A percentile compares a stretch with the other conserved stretches of the same genome.
These are phyloP conservation scores for Podila verticillata DNA, from an alignment of 192 early-diverging fungal species.

Conservation along the genomic window DNA sequence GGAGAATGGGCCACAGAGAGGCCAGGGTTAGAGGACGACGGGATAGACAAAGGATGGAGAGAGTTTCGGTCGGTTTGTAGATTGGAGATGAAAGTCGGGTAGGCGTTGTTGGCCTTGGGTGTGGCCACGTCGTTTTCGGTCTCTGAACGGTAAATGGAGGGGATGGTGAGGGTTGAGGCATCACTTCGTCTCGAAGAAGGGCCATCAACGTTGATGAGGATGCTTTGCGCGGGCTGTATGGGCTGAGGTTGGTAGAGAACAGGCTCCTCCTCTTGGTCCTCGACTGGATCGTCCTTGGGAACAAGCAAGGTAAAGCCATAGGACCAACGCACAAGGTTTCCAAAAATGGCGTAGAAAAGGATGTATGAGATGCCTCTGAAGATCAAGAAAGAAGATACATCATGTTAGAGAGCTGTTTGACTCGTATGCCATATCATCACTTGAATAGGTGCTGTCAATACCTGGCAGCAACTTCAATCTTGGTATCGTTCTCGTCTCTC, in stretches of 20 bases:
- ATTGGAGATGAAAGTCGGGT: neutral
- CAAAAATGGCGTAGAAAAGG: slow-evolving; percentile 81
- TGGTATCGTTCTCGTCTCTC: slow-evolving; percentile 56
- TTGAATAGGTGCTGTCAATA: slow-evolving; percentile 19
- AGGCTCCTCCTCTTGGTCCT: slow-evolving; percentile 14
- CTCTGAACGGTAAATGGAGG: neutral
- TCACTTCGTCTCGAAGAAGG: slow-evolving; percentile 15
- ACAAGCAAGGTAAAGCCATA: slow-evolving; percentile 75
- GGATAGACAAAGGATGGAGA: slow-evolving; percentile 8
- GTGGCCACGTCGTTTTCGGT: neutral
- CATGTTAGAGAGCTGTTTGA: neutral
- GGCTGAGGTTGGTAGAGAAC: slow-evolving; percentile 44
- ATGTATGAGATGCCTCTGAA: slow-evolving; percentile 79
- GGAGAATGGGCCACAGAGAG: slow-evolving; percentile 13
- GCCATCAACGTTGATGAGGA: slow-evolving; percentile 22
- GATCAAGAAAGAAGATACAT: neutral
- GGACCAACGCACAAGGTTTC: slow-evolving; percentile 82
- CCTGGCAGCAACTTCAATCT: slow-evolving; percentile 58
- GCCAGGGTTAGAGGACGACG: neutral
- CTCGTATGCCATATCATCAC: too few species aligned
- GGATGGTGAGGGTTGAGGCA: slow-evolving; percentile 6
- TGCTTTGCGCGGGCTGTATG: slow-evolving; percentile 35
- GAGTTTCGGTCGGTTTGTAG: neutral
- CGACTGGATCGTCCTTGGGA: slow-evolving; percentile 22
- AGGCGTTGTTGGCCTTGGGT: neutral